A percentile compares a stretch with the other conserved stretches of the same genome.
Conservation (phyloP, 352 stramenopile genomes). For the Globisporangium parvum region DNA sequence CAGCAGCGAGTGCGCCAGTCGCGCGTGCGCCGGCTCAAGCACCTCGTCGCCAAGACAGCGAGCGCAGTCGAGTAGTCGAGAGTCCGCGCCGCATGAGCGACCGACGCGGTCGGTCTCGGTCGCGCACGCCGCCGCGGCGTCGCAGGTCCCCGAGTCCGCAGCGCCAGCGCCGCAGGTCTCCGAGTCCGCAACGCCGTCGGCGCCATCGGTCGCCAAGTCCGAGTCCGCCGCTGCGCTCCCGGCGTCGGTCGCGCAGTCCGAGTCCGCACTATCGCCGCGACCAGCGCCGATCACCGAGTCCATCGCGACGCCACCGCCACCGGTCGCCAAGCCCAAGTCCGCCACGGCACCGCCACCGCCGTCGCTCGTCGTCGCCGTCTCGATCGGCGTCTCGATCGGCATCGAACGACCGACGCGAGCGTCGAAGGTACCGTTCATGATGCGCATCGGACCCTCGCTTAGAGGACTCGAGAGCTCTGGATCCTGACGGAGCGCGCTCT, state of each 20-base stretch:
- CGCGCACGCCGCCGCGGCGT: background rate
- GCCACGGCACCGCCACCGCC: slow-evolving; percentile 17
- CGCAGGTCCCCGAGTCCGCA: slow-evolving; percentile 5
- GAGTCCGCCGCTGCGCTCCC: background rate
- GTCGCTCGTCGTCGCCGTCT: slow-evolving; percentile 14
- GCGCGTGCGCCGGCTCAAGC: background rate
- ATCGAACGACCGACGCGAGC: slow-evolving; percentile 4
- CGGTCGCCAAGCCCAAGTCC: slow-evolving; percentile 14
- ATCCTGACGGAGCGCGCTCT: background rate
- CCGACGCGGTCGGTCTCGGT: slow-evolving; percentile 6
- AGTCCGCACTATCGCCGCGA: background rate
- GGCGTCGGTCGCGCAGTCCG: background rate
- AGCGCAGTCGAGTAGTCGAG: background rate
- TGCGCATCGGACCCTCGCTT: background rate
- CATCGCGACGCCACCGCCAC: slow-evolving; percentile 12
- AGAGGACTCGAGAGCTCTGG: no score
- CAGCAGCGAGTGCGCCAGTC: slow-evolving; percentile 10
- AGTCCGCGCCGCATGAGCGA: slow-evolving; percentile 6
- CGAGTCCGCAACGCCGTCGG: background rate
- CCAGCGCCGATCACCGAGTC: background rate
- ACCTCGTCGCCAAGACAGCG: no score
- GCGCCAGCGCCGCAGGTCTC: slow-evolving; percentile 10
- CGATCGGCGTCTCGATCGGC: slow-evolving; percentile 12
- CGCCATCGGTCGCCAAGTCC: slow-evolving; percentile 6
- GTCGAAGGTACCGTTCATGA: background rate